Base-by-base conservation (phyloP, 2,329 filamentous ascomycete species). In the Fusarium anguioides region DNA sequence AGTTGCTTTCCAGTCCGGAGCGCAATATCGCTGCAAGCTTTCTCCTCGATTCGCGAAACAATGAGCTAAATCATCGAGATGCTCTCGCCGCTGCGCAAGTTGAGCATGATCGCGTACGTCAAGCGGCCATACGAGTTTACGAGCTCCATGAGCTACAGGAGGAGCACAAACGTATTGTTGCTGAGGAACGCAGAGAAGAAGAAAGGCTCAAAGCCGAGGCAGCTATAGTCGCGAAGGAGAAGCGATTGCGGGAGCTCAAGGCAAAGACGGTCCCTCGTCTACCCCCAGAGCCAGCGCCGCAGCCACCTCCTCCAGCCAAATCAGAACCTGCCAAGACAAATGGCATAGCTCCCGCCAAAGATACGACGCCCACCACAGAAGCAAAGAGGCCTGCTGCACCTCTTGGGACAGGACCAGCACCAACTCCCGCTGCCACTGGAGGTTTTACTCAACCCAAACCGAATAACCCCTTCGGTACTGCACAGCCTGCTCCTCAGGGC, bases 101-200 rank as follows among this genome's bases (percentile, higher is more conserved):
- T 15, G 86, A 90, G 72, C 91, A 94, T 75, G 86, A 91, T 35
- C 83, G 86, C 26, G 85, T 95, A 12, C 83, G 84, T 26, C 78
- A 83, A 52, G 78, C 78, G 27, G 85, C 85, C 9, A 75, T 86
- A 33, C 78, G 80, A 17, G 82, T 82, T 8, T 83, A 80, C 54
- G 77, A 84, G 59, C 75, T 84, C 37, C 80, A 87, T 58, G 78
- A 83, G 59, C 71, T 83, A 17, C 75, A 82, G 49, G 77, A 83
- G 64, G 79, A 84, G 64, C 78, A 82, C 60, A 73, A 78, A 33
- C 76, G 79, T 14, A 79, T 85, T 42, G 52, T 79, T 24, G 78
- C 81, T 40, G 77, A 81, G 51, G 82, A 86, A 70, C 77, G 79
- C 37, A 78, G 77, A 46, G 81, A 86, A 62, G 76, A 81, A 53